Base-by-base conservation (phyloP, 805 yeast species). In the Kazachstania bromeliacearum region DNA sequence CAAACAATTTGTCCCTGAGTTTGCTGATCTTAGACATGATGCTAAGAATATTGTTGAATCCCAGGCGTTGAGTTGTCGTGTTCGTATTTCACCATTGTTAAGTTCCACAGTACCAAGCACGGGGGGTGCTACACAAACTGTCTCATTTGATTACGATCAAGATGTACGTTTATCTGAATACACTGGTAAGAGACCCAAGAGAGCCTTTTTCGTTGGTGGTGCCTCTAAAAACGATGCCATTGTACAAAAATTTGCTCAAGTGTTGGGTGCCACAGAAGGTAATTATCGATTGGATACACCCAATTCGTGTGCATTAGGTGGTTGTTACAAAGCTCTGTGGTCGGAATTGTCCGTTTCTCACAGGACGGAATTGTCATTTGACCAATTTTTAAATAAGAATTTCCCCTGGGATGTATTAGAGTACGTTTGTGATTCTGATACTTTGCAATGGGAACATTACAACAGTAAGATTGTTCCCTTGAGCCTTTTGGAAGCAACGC, bases 271-370 rank as follows among this genome's bases (percentile, higher is more conserved):
- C 17, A 59, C 66, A 2, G 54, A 64, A 23, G 92, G 88, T 1
- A 76, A 80, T 42, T 83, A 60, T 54, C 73, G 75, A 41, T 77
- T 81, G 26, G 87, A 83, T 49, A 73, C 84, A 32, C 76, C 89
- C 6, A 87, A 87, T 59, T 92, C 95, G 1, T 87, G 96, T 67
- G 96, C 95, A 0, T 58, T 84, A 24, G 96, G 96, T 18, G 95
- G 95, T 4, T 89, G 94, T 28, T 83, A 71, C 60, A 81, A 83
- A 53, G 89, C 95, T 1, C 64, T 78, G 33, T 85, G 94, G 94
- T 72, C 84, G 26, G 59, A 55, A 39, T 43, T 51, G 36, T 60
- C 60, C 38, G 69, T 64, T 17, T 31, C 38, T 2, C 43, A 47
- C 5, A 45, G 43, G 2, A 45, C 44, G 1, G 14, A 40, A 3